Evolutionary conservation across 2,329 filamentous ascomycete species (phyloP).

Genomic region (Claviceps humidiphila): DNA sequence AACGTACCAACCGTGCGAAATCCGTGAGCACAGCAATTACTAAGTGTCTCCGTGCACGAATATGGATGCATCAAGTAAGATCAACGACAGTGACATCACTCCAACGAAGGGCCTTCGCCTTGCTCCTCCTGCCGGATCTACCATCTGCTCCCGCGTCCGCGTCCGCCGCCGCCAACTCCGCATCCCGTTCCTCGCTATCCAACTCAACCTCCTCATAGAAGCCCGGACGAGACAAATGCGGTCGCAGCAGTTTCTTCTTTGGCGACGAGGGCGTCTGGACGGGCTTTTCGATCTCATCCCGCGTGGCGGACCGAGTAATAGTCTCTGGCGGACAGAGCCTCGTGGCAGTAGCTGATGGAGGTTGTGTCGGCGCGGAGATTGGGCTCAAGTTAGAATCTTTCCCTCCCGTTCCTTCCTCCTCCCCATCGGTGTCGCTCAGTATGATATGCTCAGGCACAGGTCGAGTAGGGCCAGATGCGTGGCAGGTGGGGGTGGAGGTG

Average conservation of each 20-base stretch:
- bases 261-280: slow-evolving; percentile 2
- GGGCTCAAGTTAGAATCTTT: slow-evolving; percentile 9
- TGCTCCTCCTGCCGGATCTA: slow-evolving; percentile 1
- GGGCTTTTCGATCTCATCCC: slow-evolving; percentile 1
- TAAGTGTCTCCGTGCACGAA: neutral
- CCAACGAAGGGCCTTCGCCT: slow-evolving; percentile 10
- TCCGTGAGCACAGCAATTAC: neutral
- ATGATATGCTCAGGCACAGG: neutral
- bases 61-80: slow-evolving; percentile 11
- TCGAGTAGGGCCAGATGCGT: neutral
- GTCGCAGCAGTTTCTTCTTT: slow-evolving; percentile 27
- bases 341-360: neutral
- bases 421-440: neutral
- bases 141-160: slow-evolving; percentile 5
- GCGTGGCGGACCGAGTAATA: neutral
- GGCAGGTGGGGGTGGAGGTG: neutral
- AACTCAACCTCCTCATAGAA: slow-evolving; percentile 24
- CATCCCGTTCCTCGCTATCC: slow-evolving; percentile 14
- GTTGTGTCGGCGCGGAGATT: neutral
- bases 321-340: neutral
- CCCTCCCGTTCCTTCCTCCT: neutral
- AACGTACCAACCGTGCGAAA: too few species aligned
- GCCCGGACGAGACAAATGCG: slow-evolving; percentile 22
- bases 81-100: slow-evolving; percentile 23
- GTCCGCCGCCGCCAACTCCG: slow-evolving; percentile 7